Conservation (phyloP, 2,329 filamentous ascomycete species). For the Chrysoporthe austroafricana region DNA sequence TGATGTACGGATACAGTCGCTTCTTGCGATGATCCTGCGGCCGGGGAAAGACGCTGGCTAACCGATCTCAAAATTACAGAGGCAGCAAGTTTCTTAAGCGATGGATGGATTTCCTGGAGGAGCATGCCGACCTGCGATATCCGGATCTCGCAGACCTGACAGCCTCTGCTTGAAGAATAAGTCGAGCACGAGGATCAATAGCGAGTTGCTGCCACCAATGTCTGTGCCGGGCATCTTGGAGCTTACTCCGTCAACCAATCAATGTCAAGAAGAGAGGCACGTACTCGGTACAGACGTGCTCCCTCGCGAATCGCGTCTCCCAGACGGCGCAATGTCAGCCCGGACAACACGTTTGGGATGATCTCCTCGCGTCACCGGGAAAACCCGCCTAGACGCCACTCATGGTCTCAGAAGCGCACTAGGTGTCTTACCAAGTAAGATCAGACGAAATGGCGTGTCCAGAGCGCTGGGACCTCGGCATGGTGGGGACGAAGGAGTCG, state of each 20-base stretch:
- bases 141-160: conserved; percentile 63
- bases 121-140: conserved; percentile 87
- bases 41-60: background rate
- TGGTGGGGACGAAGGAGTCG: too few species aligned
- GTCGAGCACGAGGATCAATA: background rate
- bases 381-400: background rate
- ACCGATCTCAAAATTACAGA: conserved; percentile 50
- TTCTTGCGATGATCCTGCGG: conserved; percentile 15
- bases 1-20: conserved; percentile 9
- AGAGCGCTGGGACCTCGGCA: too few species aligned
- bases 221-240: too few species aligned
- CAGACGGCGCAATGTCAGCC: background rate
- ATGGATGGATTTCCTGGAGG: conserved; percentile 92
- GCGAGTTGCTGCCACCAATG: too few species aligned
- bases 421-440: too few species aligned
- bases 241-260: background rate
- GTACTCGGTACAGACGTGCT: background rate
- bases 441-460: too few species aligned
- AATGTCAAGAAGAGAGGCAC: background rate
- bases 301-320: background rate
- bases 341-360: background rate
- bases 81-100: conserved; percentile 82
- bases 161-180: conserved; percentile 32
- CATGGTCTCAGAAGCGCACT: background rate
- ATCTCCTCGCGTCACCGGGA: background rate